phyloP scores from a whole-genome alignment of 441 rosid species.

The Capsella rubella region DNA sequence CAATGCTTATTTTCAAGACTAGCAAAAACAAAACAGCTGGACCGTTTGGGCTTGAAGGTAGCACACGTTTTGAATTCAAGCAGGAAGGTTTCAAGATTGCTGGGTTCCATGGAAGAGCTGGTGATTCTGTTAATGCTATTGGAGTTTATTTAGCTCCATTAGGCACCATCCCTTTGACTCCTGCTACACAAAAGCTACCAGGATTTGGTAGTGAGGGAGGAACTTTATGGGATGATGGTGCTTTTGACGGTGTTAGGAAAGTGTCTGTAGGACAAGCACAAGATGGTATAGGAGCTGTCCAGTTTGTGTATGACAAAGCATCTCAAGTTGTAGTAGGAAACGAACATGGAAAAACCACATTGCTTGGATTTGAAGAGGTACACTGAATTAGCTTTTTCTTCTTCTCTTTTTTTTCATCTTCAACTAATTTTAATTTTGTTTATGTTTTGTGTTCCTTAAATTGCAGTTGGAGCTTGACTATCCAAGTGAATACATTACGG shows the following conservation, averaged over 20 bases:
- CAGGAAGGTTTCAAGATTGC: slow-evolving; percentile 35
- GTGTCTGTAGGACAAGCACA: slow-evolving; percentile 43
- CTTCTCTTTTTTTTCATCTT: not conserved
- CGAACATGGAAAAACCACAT: slow-evolving; percentile 34
- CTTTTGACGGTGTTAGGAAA: slow-evolving; percentile 36
- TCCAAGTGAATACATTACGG: slow-evolving; percentile 45
- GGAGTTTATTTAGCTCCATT: slow-evolving; percentile 43
- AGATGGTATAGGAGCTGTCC: slow-evolving; percentile 35
- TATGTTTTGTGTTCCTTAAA: not conserved
- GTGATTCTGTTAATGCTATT: slow-evolving; percentile 20
- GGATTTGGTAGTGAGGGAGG: slow-evolving; percentile 40
- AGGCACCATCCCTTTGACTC: slow-evolving; percentile 26
- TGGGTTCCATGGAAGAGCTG: slow-evolving; percentile 46
- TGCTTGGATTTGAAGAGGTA: slow-evolving; percentile 40
- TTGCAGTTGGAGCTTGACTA: slow-evolving; percentile 45
- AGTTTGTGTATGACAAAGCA: slow-evolving; percentile 40
- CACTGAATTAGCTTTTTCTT: not conserved
- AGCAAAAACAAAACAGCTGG: slow-evolving; percentile 21
- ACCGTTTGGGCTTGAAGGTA: slow-evolving; percentile 35
- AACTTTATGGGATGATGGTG: slow-evolving; percentile 45
- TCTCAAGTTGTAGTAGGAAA: slow-evolving; percentile 24
- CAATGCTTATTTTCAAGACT: slow-evolving; percentile 37
- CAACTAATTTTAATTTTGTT: not conserved
- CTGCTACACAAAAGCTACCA: slow-evolving; percentile 34
- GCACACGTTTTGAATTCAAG: slow-evolving; percentile 13